Evolutionary conservation across 768 basidiomycete species (phyloP).

Genomic region (Mycena vulgaris): DNA sequence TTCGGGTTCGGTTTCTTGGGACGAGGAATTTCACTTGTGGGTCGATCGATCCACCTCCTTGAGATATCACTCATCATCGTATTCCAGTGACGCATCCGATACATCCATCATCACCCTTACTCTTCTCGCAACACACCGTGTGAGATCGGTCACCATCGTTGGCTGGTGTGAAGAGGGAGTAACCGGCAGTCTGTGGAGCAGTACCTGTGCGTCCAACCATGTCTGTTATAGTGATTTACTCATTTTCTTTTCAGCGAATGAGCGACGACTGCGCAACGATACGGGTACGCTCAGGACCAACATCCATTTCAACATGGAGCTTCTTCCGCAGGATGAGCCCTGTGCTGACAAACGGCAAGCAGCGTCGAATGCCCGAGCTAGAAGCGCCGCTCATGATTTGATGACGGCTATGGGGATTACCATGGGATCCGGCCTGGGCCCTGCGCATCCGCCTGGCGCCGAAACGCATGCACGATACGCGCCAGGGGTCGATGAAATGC

Average conservation of each 20-base stretch:
- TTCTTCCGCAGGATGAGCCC: constrained; percentile 3
- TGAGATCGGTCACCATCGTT: background rate
- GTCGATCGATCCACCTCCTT: background rate
- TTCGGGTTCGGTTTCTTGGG: constrained; percentile 11
- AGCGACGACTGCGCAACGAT: background rate
- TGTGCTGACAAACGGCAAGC: background rate
- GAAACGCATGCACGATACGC: background rate
- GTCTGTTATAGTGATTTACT: background rate
- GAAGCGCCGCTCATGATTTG: background rate
- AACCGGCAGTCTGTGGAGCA: background rate
- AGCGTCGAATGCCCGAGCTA: background rate
- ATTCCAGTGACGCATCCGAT: background rate
- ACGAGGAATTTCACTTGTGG: constrained; percentile 24
- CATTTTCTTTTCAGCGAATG: background rate
- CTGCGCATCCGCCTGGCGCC: background rate
- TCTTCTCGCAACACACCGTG: constrained; percentile 17
- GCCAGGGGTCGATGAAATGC: background rate
- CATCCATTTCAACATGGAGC: constrained; percentile 12
- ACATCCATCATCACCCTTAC: background rate
- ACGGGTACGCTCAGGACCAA: background rate
- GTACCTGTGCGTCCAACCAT: background rate
- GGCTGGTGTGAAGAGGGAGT: constrained; percentile 7
- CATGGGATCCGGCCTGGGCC: background rate
- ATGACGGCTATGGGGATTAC: background rate
- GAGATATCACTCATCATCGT: background rate